Base-by-base conservation (phyloP, 2,329 filamentous ascomycete genomes). In the Pseudophaeomoniella oleicola region DNA sequence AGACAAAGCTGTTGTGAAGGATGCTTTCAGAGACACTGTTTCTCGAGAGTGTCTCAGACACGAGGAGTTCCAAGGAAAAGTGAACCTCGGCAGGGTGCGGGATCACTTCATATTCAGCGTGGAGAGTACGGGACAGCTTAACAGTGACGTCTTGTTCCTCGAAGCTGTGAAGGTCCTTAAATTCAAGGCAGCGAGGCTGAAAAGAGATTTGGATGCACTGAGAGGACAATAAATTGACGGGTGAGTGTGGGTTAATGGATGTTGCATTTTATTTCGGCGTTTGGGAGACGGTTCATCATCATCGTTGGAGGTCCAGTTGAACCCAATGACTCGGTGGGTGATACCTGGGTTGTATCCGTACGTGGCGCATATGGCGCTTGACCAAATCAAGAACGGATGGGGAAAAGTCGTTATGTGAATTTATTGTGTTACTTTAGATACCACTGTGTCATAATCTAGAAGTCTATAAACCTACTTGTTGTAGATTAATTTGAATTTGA, bases 51-150 rank as follows among this genome's bases (percentile, higher is more conserved):
- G 81, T 52, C 61, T 98, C 53, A 76, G 90, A 35, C 88, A 98
- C 55, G 70, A 78, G 16, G 90, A 96, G 62, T 96, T 98, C 63
- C 75, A 90, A 60, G 83, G 78, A 54, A 98, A 94, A 67, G 90
- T 98, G 44, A 87, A 86, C 67, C 73, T 98, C 19, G 90, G 90
- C 31, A 72, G 92, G 37, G 67, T 86, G 49, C 71, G 86, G 45
- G 90, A 98, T 57, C 92, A 98, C 63, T 98, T 98, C 59, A 96
- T 98, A 59, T 98, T 90, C 68, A 81, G 77, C 37, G 71, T 98
- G 22, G 90, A 98, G 67, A 94, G 87, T 65, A 80, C 85, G 0
- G 92, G 90, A 4, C 90, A 98, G 63, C 93, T 85, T 67, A 79
- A 90, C 40, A 94, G 86, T 53, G 88, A 96, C 50, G 78, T 86